Conservation (phyloP, 2,329 filamentous ascomycete genomes). For the Tolypocladium nubicola region DNA sequence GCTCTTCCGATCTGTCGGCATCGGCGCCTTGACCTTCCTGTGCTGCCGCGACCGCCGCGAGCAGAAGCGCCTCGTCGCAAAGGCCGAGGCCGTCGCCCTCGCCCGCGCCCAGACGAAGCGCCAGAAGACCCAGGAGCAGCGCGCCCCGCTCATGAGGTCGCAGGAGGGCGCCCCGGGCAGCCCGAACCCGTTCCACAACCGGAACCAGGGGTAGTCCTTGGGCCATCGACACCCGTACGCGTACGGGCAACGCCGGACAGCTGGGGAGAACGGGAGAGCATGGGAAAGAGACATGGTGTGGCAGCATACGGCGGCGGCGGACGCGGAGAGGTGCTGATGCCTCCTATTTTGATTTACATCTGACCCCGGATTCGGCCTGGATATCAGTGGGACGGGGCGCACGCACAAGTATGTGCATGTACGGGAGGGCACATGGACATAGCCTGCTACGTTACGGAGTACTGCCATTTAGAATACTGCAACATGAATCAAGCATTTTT, state of each 20-base stretch:
- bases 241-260: no score
- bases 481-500: background rate
- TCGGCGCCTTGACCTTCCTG: conserved; percentile 34
- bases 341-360: background rate
- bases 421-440: background rate
- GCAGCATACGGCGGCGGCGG: background rate
- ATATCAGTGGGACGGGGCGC: background rate
- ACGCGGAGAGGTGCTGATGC: background rate
- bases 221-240: background rate
- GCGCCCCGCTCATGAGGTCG: conserved; percentile 26
- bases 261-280: background rate
- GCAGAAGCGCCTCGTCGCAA: conserved; percentile 31
- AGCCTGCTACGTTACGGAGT: background rate
- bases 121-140: conserved; percentile 22
- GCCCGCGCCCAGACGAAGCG: conserved; percentile 37
- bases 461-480: background rate
- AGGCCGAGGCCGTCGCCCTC: conserved; percentile 39
- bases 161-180: conserved; percentile 9
- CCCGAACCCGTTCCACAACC: conserved; percentile 27
- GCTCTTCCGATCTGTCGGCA: no score
- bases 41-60: conserved; percentile 39
- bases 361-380: background rate
- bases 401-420: background rate
- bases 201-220: background rate
- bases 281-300: background rate